These are phyloP conservation scores for Ascocoryne sarcoides DNA, from an alignment of 2,329 filamentous ascomycete species.

Conservation along the genomic window DNA sequence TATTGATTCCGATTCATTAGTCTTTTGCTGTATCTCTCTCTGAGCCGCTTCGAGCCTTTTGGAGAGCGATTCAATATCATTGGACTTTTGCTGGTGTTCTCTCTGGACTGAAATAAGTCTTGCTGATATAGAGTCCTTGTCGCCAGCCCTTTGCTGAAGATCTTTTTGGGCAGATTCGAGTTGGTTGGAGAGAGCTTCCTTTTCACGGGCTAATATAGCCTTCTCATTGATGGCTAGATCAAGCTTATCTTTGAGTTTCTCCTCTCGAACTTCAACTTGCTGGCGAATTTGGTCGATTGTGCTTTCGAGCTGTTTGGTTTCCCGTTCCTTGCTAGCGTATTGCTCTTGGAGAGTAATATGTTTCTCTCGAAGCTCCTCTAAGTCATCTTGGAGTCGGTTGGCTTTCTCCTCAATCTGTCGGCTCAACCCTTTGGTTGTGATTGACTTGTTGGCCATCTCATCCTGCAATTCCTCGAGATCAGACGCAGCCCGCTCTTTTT, in stretches of 20 bases:
- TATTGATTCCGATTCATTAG: constrained; percentile 11
- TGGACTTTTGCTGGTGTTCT: neutral
- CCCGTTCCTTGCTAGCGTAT: constrained; percentile 34
- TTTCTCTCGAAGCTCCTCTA: constrained; percentile 43
- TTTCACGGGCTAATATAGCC: constrained; percentile 31
- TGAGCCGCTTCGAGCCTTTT: constrained; percentile 29
- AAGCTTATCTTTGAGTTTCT: constrained; percentile 33
- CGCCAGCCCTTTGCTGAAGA: neutral
- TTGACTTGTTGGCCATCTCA: constrained; percentile 71
- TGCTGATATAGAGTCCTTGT: neutral
- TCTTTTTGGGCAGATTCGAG: constrained; percentile 51
- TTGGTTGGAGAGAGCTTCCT: constrained; percentile 28
- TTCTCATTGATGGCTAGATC: constrained; percentile 18
- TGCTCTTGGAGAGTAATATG: constrained; percentile 34
- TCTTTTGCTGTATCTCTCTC: neutral
- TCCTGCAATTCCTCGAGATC: constrained; percentile 62
- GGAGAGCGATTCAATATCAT: constrained; percentile 6
- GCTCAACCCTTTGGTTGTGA: constrained; percentile 64
- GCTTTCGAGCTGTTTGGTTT: constrained; percentile 33
- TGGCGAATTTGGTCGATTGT: constrained; percentile 31
- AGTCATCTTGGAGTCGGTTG: constrained; percentile 55
- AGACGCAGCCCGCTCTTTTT: constrained; percentile 48
- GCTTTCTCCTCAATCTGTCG: constrained; percentile 68
- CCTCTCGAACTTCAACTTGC: constrained; percentile 24
- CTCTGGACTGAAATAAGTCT: neutral